Conservation (phyloP, 2,329 filamentous ascomycete genomes). For the Ascochyta viciae-villosae region DNA sequence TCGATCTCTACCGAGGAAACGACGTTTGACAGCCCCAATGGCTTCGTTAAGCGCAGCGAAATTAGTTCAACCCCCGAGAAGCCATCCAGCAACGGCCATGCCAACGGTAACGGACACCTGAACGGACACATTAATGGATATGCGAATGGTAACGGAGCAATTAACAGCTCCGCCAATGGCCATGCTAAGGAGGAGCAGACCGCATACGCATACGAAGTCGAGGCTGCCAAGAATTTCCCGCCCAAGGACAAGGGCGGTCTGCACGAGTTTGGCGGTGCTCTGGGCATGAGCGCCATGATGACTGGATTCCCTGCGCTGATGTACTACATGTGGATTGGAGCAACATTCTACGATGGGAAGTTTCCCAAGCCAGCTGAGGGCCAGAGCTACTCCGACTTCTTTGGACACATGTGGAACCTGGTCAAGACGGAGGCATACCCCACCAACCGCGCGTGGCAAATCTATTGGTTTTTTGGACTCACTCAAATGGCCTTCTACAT, state of each 20-base stretch:
- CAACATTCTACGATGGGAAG: conserved; percentile 88
- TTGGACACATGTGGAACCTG: conserved; percentile 71
- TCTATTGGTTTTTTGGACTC: conserved; percentile 94
- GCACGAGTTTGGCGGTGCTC: conserved; percentile 85
- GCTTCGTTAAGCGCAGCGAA: conserved; percentile 23
- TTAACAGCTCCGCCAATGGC: conserved; percentile 42
- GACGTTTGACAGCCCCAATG: conserved; percentile 43
- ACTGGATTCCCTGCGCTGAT: conserved; percentile 90
- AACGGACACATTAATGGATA: conserved; percentile 49
- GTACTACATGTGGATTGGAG: conserved; percentile 99
- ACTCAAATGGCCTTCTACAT: conserved; percentile 86
- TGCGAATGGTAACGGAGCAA: conserved; percentile 42
- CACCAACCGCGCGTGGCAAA: conserved; percentile 80
- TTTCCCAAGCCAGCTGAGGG: conserved; percentile 72
- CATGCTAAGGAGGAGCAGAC: conserved; percentile 27
- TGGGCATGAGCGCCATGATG: conserved; percentile 87
- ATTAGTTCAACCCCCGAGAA: conserved; percentile 2
- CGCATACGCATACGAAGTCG: conserved; percentile 27
- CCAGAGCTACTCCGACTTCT: conserved; percentile 75
- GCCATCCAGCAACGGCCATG: conserved; percentile 2
- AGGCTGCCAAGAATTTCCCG: conserved; percentile 47
- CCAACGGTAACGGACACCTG: conserved; percentile 26
- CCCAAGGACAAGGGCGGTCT: conserved; percentile 57
- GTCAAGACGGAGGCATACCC: conserved; percentile 88
- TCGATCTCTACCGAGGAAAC: conserved; percentile 39